Evolutionary conservation across 306 rosid species (phyloP).

Genomic region (Rubus idaeus): DNA sequence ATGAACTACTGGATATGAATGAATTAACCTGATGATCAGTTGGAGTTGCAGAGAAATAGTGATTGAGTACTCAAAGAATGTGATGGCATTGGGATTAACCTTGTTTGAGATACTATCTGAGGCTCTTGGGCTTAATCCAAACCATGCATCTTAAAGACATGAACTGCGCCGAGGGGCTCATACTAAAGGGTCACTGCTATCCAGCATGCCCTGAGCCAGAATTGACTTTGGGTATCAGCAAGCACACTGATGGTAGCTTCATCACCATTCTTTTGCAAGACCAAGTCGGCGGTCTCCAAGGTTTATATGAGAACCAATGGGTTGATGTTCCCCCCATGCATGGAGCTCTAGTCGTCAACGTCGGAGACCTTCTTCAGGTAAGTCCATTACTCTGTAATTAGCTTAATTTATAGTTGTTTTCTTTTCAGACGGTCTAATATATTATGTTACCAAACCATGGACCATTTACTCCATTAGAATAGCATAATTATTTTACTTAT

Average conservation of each 20-base stretch:
- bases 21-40: no score
- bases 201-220: conserved; percentile 20
- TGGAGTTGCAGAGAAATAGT: conserved; percentile 9
- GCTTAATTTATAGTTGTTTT: neutral
- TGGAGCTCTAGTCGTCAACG: conserved; percentile 19
- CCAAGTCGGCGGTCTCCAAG: conserved; percentile 54
- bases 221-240: conserved; percentile 1
- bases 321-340: neutral
- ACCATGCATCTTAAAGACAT: neutral
- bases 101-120: conserved; percentile 10
- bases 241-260: conserved; percentile 40
- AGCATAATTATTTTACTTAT: neutral
- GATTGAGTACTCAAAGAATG: conserved; percentile 31
- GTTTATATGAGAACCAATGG: conserved; percentile 25
- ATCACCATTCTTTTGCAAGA: conserved; percentile 52
- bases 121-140: conserved; percentile 1
- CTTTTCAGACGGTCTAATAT: no score
- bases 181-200: neutral
- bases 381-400: neutral
- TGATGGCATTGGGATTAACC: conserved; percentile 32
- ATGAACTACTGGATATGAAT: neutral
- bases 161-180: neutral
- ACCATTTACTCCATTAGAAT: neutral
- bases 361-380: conserved; percentile 30
- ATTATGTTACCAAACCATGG: neutral